These are phyloP conservation scores for Tulasnella sp. DNA, from an alignment of 768 basidiomycete genomes.

Conservation along the genomic window DNA sequence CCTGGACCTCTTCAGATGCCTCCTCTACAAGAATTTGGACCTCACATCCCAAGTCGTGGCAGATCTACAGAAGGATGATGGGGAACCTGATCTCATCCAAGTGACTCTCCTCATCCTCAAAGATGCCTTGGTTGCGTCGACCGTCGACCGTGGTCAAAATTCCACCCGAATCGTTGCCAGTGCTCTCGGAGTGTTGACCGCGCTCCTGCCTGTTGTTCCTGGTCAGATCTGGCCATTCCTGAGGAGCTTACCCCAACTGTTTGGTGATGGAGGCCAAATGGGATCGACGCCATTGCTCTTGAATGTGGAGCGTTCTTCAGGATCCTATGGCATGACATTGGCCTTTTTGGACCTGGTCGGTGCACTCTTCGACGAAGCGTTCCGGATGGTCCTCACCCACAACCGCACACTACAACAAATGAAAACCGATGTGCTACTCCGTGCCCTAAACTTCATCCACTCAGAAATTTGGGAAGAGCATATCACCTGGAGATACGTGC, in stretches of 20 bases:
- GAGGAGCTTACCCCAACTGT: constrained; percentile 70
- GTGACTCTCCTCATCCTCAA: constrained; percentile 77
- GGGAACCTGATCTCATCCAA: constrained; percentile 69
- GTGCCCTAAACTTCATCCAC: constrained; percentile 74
- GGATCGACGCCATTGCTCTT: constrained; percentile 65
- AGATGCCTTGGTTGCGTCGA: constrained; percentile 58
- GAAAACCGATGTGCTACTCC: constrained; percentile 78
- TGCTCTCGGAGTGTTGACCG: constrained; percentile 74
- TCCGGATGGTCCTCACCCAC: constrained; percentile 46
- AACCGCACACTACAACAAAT: constrained; percentile 61
- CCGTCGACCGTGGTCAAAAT: constrained; percentile 31
- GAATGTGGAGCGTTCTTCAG: constrained; percentile 62
- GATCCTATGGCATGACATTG: constrained; percentile 77
- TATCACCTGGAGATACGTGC: constrained; percentile 77
- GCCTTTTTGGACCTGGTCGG: constrained; percentile 72
- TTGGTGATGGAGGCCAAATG: constrained; percentile 51
- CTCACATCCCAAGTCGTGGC: constrained; percentile 64
- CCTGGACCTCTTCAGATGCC: constrained; percentile 72
- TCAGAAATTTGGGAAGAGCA: constrained; percentile 87
- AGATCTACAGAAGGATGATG: constrained; percentile 56
- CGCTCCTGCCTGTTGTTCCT: constrained; percentile 72
- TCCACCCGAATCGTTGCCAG: constrained; percentile 67
- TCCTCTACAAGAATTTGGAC: constrained; percentile 61
- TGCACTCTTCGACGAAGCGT: constrained; percentile 69
- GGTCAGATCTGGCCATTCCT: constrained; percentile 85